phyloP scores from a whole-genome alignment of 257 asterid species.

The Gentiana macrophylla region DNA sequence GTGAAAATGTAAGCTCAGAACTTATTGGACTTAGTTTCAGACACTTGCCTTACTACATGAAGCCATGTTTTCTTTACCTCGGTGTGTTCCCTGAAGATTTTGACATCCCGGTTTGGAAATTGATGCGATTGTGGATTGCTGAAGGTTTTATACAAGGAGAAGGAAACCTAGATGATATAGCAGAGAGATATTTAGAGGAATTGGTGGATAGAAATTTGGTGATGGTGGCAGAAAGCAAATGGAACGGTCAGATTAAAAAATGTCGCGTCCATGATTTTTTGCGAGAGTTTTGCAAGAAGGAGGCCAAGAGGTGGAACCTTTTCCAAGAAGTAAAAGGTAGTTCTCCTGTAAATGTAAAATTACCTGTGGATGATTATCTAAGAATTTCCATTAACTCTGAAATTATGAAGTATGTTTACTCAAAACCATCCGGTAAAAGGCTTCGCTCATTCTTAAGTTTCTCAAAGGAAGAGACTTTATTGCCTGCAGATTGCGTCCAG shows the following conservation, averaged over 20 bases:
- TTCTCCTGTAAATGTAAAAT: background rate
- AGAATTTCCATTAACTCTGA: background rate
- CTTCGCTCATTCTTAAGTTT: background rate
- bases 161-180: constrained; percentile 11
- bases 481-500: background rate
- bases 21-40: constrained; percentile 18
- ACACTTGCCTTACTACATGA: constrained; percentile 16
- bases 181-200: constrained; percentile 8
- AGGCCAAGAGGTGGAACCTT: constrained; percentile 6
- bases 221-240: background rate
- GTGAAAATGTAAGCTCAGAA: background rate
- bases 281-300: constrained; percentile 12
- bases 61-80: constrained; percentile 19
- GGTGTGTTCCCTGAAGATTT: constrained; percentile 20
- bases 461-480: constrained; percentile 7
- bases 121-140: constrained; percentile 20
- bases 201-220: constrained; percentile 14
- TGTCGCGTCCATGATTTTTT: constrained; percentile 17
- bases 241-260: background rate
- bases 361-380: constrained; percentile 6
- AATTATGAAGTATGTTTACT: background rate
- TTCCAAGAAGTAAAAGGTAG: constrained; percentile 6
- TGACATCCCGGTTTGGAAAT: constrained; percentile 14
- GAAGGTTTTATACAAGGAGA: constrained; percentile 17
- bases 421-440: background rate